A percentile compares a stretch with the other conserved stretches of the same genome.
Evolutionary conservation across 176 grass and related monocot species (phyloP).

Genomic region (Aegilops longissima): DNA sequence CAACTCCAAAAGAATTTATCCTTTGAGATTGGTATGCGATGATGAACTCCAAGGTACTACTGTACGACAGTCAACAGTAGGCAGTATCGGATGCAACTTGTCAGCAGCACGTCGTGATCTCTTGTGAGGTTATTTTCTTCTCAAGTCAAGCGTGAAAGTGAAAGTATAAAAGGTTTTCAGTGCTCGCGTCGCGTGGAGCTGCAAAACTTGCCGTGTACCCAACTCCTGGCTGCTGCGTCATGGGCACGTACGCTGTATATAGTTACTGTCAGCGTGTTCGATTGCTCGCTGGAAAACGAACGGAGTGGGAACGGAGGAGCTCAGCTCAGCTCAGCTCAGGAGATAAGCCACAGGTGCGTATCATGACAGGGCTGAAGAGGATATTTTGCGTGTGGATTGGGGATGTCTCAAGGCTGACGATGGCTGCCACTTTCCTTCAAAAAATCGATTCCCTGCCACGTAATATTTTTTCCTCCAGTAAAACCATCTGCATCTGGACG

Average conservation of each 20-base stretch:
- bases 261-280: neutral
- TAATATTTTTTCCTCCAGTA: neutral
- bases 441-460: neutral
- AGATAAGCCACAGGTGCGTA: neutral
- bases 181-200: neutral
- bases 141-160: neutral
- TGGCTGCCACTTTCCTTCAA: neutral
- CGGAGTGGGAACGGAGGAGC: neutral
- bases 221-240: neutral
- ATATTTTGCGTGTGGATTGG: constrained; percentile 16
- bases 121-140: neutral
- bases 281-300: neutral
- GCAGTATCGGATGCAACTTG: neutral
- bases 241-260: no score
- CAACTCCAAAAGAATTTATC: no score
- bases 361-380: neutral
- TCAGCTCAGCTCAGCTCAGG: neutral
- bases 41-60: no score
- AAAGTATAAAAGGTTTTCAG: neutral
- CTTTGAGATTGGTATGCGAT: no score
- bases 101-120: neutral
- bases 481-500: neutral
- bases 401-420: neutral
- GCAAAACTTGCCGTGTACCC: neutral
- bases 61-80: neutral